Evolutionary conservation across 345 rosid genomes (phyloP).

Genomic region (Abelmoschus esculentus): DNA sequence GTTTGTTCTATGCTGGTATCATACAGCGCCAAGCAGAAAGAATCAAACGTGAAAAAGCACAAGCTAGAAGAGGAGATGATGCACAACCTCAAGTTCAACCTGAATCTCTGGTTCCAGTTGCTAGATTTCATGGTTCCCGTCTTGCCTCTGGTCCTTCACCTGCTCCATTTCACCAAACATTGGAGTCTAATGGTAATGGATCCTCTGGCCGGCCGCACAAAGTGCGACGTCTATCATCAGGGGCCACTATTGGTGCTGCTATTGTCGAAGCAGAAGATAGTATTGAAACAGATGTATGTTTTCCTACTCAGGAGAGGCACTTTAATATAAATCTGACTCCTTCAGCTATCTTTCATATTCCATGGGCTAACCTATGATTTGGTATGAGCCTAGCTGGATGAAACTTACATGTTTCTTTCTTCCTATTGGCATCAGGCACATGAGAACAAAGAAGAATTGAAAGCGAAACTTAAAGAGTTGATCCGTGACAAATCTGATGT

Average conservation of each 20-base stretch:
- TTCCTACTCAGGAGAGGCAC: conserved; percentile 39
- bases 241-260: conserved; percentile 62
- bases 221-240: conserved; percentile 45
- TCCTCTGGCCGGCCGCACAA: conserved; percentile 30
- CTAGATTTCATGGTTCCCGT: conserved; percentile 73
- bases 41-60: conserved; percentile 61
- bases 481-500: conserved; percentile 66
- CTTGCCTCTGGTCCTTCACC: conserved; percentile 85
- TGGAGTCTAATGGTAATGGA: conserved; percentile 28
- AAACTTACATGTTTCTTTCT: background rate
- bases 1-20: conserved; percentile 11
- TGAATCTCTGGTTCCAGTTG: conserved; percentile 68
- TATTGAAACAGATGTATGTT: conserved; percentile 80
- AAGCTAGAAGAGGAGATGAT: conserved; percentile 54
- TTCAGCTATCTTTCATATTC: conserved; percentile 28
- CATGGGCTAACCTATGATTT: conserved; percentile 20
- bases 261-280: conserved; percentile 70
- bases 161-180: conserved; percentile 54
- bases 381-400: conserved; percentile 33
- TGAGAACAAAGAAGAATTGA: conserved; percentile 54
- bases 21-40: conserved; percentile 80
- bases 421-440: conserved; percentile 21
- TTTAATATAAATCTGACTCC: conserved; percentile 47
- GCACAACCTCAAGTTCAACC: conserved; percentile 45
- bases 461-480: conserved; percentile 48